phyloP scores from a whole-genome alignment of 2,329 filamentous ascomycete species.

The Aspergillus sp. region DNA sequence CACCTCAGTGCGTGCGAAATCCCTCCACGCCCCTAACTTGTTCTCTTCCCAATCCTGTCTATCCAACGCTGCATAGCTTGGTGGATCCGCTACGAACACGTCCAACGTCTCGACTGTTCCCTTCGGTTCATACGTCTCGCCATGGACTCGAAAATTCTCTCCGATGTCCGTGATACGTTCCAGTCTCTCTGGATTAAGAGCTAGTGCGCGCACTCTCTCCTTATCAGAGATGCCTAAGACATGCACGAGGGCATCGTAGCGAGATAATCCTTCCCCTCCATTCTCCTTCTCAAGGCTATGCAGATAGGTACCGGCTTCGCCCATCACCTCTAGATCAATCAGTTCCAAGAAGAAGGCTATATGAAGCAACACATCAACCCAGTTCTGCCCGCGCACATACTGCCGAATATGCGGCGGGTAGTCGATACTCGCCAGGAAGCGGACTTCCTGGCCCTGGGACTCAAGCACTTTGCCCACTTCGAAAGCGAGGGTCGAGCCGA shows the following conservation, averaged over 20 bases:
- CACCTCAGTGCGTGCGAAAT: slow-evolving; percentile 3
- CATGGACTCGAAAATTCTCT: slow-evolving; percentile 7
- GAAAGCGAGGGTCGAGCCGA: slow-evolving; percentile 51
- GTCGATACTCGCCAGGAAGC: slow-evolving; percentile 30
- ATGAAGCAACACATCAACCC: background rate
- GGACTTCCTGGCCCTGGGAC: slow-evolving; percentile 35
- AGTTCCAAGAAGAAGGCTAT: slow-evolving; percentile 3
- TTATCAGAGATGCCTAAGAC: background rate
- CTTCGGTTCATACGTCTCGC: slow-evolving; percentile 1
- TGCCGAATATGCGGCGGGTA: slow-evolving; percentile 10
- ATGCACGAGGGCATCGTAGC: background rate
- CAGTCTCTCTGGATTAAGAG: background rate
- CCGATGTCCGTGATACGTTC: slow-evolving; percentile 1
- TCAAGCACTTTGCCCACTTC: slow-evolving; percentile 51
- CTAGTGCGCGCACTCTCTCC: background rate
- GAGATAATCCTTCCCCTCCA: background rate
- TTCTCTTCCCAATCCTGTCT: slow-evolving; percentile 10
- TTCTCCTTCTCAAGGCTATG: background rate
- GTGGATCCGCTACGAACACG: slow-evolving; percentile 14
- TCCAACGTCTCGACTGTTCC: slow-evolving; percentile 10
- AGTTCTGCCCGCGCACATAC: slow-evolving; percentile 2
- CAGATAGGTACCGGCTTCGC: background rate
- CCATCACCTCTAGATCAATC: background rate
- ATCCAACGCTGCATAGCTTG: background rate
- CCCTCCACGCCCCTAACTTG: slow-evolving; percentile 7